Percentiles rank a stretch among this genome's conserved stretches.
These are phyloP conservation scores for Zygosaccharomyces sapae DNA, from an alignment of 1,139 yeast genomes.

Conservation along the genomic window DNA sequence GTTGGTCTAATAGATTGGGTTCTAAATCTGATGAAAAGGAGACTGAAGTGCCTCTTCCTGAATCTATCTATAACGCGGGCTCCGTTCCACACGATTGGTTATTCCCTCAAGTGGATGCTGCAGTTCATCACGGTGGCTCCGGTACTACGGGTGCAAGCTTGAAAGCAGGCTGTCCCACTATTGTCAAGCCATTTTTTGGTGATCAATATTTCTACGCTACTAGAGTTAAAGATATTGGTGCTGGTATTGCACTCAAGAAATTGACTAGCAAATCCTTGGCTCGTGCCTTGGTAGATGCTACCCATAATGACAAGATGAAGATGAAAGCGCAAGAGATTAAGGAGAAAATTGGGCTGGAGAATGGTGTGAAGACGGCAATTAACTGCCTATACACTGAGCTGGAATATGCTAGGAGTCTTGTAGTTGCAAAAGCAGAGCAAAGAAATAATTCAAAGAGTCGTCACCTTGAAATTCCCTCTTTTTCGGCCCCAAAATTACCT, in stretches of 20 bases:
- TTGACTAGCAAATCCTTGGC: slow-evolving; percentile 60
- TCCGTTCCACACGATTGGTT: slow-evolving; percentile 92
- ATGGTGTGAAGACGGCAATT: slow-evolving; percentile 78
- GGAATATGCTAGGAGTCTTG: slow-evolving; percentile 64
- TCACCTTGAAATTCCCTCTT: slow-evolving; percentile 1
- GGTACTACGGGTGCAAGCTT: slow-evolving; percentile 95
- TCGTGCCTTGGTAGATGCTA: slow-evolving; percentile 63
- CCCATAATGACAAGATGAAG: slow-evolving; percentile 61
- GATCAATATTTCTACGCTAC: slow-evolving; percentile 91
- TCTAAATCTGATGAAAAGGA: slow-evolving; percentile 36
- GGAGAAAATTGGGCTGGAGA: slow-evolving; percentile 57
- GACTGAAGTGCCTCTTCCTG: slow-evolving; percentile 60
- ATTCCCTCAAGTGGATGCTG: slow-evolving; percentile 83
- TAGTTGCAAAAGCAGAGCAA: slow-evolving; percentile 32
- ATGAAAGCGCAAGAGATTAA: slow-evolving; percentile 64
- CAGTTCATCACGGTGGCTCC: slow-evolving; percentile 96
- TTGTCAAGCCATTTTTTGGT: slow-evolving; percentile 92
- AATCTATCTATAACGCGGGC: slow-evolving; percentile 64
- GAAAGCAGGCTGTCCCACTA: slow-evolving; percentile 81
- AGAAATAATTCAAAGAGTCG: background rate
- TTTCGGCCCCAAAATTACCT: slow-evolving; percentile 2
- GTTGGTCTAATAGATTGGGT: slow-evolving; percentile 81
- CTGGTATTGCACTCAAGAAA: slow-evolving; percentile 69
- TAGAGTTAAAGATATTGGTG: slow-evolving; percentile 84
- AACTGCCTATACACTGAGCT: slow-evolving; percentile 71